A percentile compares a stretch with the other conserved stretches of the same genome.
These are phyloP conservation scores for Populus pruinosa DNA, from an alignment of 345 rosid species.

Conservation along the genomic window DNA sequence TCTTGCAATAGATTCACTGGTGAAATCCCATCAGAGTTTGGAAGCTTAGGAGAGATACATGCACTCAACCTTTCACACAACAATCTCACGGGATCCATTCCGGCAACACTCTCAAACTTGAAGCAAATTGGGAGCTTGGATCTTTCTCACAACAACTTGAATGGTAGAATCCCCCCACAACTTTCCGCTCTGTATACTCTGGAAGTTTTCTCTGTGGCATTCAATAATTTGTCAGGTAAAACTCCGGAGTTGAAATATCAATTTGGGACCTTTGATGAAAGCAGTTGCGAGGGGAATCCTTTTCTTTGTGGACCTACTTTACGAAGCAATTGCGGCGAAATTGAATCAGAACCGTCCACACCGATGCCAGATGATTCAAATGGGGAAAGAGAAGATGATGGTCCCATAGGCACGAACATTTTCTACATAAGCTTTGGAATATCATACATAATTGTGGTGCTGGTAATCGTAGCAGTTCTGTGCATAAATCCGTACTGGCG, in stretches of 20 bases:
- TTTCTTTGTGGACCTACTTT: slow-evolving; percentile 27
- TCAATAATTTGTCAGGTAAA: slow-evolving; percentile 36
- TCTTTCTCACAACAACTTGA: slow-evolving; percentile 29
- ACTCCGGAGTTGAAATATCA: slow-evolving; percentile 9
- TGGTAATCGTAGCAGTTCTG: background rate
- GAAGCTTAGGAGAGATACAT: background rate
- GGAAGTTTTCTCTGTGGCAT: slow-evolving; percentile 24
- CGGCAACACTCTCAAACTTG: slow-evolving; percentile 21
- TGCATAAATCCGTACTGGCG: slow-evolving; percentile 15
- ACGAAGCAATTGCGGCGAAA: background rate
- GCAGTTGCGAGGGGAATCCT: slow-evolving; percentile 24
- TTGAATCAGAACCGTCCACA: background rate
- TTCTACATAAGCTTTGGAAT: background rate
- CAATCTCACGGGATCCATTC: slow-evolving; percentile 16
- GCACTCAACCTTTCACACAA: slow-evolving; percentile 40
- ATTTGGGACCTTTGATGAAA: slow-evolving; percentile 22
- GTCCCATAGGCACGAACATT: slow-evolving; percentile 1
- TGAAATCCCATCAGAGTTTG: background rate
- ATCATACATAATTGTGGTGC: background rate
- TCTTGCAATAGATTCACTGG: background rate
- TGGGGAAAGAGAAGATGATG: background rate
- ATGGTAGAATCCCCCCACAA: slow-evolving; percentile 17
- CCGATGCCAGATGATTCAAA: background rate
- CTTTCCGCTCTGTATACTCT: slow-evolving; percentile 10
- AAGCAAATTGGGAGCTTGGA: slow-evolving; percentile 33